Conservation (phyloP, 2,329 filamentous ascomycete species). For the Calcarisporium arbuscula region DNA sequence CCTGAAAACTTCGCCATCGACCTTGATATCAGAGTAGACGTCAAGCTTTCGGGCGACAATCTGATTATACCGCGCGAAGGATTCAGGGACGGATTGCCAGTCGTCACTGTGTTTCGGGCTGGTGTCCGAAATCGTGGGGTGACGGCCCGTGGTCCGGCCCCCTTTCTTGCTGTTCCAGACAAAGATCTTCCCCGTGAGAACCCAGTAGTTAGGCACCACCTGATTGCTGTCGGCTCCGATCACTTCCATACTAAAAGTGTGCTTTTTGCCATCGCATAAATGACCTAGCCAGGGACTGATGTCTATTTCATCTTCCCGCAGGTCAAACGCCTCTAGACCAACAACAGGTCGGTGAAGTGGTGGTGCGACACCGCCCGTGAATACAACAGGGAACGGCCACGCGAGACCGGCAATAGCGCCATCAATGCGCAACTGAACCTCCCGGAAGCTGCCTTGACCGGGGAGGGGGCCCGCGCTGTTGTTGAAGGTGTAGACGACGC, state of each 20-base stretch:
- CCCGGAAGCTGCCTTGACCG: conserved; percentile 68
- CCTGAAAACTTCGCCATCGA: conserved; percentile 20
- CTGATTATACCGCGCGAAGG: conserved; percentile 29
- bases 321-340: conserved; percentile 71
- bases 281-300: conserved; percentile 69
- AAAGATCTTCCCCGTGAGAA: conserved; percentile 74
- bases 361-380: conserved; percentile 73
- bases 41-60: conserved; percentile 50
- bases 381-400: conserved; percentile 79
- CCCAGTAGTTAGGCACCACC: conserved; percentile 49
- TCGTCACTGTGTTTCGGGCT: background rate
- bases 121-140: conserved; percentile 1
- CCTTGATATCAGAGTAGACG: conserved; percentile 52
- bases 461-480: conserved; percentile 49
- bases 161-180: conserved; percentile 57
- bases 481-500: conserved; percentile 53
- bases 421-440: conserved; percentile 72
- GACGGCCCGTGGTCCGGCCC: conserved; percentile 36
- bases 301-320: conserved; percentile 75
- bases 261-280: conserved; percentile 57
- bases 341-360: conserved; percentile 73
- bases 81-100: background rate
- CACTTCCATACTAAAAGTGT: conserved; percentile 63
- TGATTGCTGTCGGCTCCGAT: conserved; percentile 57
- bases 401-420: conserved; percentile 64